These are phyloP conservation scores for Tolypocladium capitatum DNA, from an alignment of 2,329 filamentous ascomycete genomes.

Conservation along the genomic window DNA sequence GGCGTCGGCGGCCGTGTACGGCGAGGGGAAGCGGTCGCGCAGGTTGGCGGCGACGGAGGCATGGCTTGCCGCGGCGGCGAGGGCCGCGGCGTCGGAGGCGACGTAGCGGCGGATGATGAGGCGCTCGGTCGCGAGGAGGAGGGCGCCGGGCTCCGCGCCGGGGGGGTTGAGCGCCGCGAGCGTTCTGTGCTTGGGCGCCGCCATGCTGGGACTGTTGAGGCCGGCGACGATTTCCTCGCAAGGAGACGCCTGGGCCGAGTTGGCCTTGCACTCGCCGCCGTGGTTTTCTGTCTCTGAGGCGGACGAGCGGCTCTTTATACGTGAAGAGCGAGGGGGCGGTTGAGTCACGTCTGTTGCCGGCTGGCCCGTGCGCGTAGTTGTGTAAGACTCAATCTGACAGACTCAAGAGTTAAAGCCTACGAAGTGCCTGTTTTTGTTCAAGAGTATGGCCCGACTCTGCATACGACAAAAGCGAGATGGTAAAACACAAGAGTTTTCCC, in stretches of 20 bases:
- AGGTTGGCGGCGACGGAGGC: constrained; percentile 23
- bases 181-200: neutral
- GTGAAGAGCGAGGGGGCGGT: neutral
- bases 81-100: constrained; percentile 21
- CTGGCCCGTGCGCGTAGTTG: neutral
- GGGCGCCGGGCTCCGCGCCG: constrained; percentile 13
- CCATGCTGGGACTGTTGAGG: neutral
- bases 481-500: neutral
- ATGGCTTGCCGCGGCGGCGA: constrained; percentile 24
- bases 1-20: constrained; percentile 29
- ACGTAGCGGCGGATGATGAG: constrained; percentile 28
- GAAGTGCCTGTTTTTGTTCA: neutral
- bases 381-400: neutral
- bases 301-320: neutral
- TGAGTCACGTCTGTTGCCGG: neutral
- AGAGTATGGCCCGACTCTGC: neutral
- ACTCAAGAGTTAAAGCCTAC: too few species aligned
- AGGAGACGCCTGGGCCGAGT: neutral
- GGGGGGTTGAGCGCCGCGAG: constrained; percentile 6
- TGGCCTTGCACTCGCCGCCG: neutral
- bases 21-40: constrained; percentile 30
- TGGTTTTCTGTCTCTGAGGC: neutral
- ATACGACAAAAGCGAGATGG: neutral
- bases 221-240: neutral
- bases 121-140: constrained; percentile 18